Evolutionary conservation across 2,329 filamentous ascomycete genomes (phyloP).

Genomic region (Sporothrix humicola): DNA sequence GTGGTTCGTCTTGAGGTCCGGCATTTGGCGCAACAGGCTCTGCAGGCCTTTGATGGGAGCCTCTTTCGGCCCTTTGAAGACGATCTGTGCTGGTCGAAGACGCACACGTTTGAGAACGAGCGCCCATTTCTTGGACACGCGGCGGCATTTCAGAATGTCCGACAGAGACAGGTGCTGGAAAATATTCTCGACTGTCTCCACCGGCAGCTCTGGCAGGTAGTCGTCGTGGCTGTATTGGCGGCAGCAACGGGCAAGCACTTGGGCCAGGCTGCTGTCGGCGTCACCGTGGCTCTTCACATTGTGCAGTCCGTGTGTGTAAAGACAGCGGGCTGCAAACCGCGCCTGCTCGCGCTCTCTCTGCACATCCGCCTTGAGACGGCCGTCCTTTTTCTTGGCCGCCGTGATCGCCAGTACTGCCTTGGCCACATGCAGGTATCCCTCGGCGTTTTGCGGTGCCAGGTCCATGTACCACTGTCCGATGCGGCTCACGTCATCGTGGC

Average conservation of each 20-base stretch:
- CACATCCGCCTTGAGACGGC: not conserved
- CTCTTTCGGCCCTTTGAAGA: not conserved
- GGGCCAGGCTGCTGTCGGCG: not conserved
- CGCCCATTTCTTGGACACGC: conserved; percentile 32
- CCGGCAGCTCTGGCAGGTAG: conserved; percentile 34
- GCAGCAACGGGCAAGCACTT: conserved; percentile 29
- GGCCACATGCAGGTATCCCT: conserved; percentile 37
- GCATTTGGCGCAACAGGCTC: conserved; percentile 21
- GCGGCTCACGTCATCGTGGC: not conserved
- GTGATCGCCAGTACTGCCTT: conserved; percentile 25
- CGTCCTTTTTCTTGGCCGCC: not conserved
- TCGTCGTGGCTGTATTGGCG: conserved; percentile 31
- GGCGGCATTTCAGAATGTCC: conserved; percentile 29
- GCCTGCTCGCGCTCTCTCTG: not conserved
- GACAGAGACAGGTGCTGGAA: conserved; percentile 30
- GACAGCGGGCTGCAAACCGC: conserved; percentile 34
- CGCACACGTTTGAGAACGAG: conserved; percentile 25
- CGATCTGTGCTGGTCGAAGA: not conserved
- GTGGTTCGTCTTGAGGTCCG: conserved; percentile 19
- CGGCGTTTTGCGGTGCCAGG: conserved; percentile 30
- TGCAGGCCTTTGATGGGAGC: conserved; percentile 19
- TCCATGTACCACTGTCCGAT: conserved; percentile 35
- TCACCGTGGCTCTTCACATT: conserved; percentile 33
- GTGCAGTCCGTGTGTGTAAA: conserved; percentile 37
- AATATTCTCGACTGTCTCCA: conserved; percentile 34